These are phyloP conservation scores for Ilyonectria mors-panacis DNA, from an alignment of 2,329 filamentous ascomycete genomes.

Conservation along the genomic window DNA sequence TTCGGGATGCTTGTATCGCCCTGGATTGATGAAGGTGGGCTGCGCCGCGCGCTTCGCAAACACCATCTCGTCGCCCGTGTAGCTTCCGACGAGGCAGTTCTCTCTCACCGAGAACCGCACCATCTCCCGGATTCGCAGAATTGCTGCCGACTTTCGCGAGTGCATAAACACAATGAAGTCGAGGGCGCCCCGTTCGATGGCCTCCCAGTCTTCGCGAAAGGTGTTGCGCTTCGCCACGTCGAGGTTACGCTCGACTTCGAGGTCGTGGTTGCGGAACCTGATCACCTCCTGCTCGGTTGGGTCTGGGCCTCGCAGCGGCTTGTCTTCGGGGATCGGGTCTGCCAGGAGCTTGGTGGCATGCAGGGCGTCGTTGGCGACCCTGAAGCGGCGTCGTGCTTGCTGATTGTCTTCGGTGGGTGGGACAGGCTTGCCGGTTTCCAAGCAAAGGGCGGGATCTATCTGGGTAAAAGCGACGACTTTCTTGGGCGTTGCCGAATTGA, in stretches of 20 bases:
- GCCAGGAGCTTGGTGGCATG: too few relatives aligned
- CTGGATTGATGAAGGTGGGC: background rate
- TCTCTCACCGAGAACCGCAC: background rate
- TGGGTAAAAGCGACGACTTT: background rate
- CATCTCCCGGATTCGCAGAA: background rate
- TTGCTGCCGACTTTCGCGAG: background rate
- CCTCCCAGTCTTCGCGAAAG: background rate
- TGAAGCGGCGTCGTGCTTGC: background rate
- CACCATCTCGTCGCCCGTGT: background rate
- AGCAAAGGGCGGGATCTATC: background rate
- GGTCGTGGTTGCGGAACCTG: background rate
- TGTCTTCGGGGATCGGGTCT: background rate
- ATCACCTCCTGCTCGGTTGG: background rate
- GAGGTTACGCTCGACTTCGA: background rate
- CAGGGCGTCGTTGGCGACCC: background rate
- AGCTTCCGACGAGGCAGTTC: background rate
- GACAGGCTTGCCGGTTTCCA: background rate
- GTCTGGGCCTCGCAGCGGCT: too few relatives aligned
- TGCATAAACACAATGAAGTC: background rate
- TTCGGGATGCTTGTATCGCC: background rate
- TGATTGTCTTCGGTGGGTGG: background rate
- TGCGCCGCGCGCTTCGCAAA: background rate
- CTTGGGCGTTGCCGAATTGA: background rate
- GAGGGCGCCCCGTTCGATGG: background rate
- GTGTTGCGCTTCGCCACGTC: background rate